Evolutionary conservation across 2,329 filamentous ascomycete genomes (phyloP).

Genomic region (Colletotrichum noveboracense): DNA sequence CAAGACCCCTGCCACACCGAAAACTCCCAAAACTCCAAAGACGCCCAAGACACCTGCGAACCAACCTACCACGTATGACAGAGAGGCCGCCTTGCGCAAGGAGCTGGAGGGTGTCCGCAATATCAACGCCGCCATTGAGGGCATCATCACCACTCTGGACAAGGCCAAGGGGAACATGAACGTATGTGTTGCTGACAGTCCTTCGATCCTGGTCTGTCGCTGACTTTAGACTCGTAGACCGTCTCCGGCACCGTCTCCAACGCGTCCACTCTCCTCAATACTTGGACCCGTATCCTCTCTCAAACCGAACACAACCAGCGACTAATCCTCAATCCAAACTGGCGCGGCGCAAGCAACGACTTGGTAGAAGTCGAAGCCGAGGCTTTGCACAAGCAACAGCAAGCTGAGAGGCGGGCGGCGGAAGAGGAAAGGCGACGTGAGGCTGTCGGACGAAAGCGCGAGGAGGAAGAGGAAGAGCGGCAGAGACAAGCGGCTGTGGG

Average conservation of each 20-base stretch:
- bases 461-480: conserved; percentile 61
- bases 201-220: not conserved
- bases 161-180: conserved; percentile 80
- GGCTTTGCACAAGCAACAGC: conserved; percentile 73
- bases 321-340: conserved; percentile 84
- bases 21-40: conserved; percentile 50
- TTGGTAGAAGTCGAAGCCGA: conserved; percentile 87
- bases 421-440: conserved; percentile 83
- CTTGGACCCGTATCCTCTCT: conserved; percentile 94
- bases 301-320: conserved; percentile 98
- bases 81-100: conserved; percentile 75
- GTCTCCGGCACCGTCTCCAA: conserved; percentile 86
- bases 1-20: conserved; percentile 54
- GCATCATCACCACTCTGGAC: conserved; percentile 73
- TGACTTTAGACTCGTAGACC: conserved; percentile 55
- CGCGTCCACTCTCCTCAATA: conserved; percentile 88
- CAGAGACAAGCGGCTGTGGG: conserved; percentile 41
- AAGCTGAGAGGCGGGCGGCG: conserved; percentile 74
- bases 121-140: conserved; percentile 88
- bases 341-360: conserved; percentile 89
- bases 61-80: conserved; percentile 56
- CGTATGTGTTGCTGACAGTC: conserved; percentile 45
- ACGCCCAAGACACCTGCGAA: conserved; percentile 49
- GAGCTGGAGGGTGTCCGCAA: conserved; percentile 85
- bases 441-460: conserved; percentile 67